These are phyloP conservation scores for Malassezia equina DNA, from an alignment of 1,284 basidiomycete species.

Conservation along the genomic window DNA sequence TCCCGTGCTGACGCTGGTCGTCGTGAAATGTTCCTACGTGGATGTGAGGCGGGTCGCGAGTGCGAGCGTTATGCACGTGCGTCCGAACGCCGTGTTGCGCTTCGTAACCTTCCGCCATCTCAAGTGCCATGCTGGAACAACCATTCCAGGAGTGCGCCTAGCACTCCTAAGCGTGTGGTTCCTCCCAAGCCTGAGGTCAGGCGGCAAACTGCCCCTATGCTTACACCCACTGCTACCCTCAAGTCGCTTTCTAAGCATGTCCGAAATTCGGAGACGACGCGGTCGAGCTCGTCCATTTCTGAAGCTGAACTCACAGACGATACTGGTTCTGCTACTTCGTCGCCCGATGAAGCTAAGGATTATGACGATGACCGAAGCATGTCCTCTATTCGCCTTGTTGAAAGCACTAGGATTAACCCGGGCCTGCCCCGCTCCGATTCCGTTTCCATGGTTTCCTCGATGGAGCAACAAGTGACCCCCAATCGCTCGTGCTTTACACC, in stretches of 20 bases:
- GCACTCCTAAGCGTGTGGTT: conserved; percentile 12
- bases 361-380: conserved; percentile 28
- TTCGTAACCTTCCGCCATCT: conserved; percentile 37
- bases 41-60: conserved; percentile 43
- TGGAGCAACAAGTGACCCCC: conserved; percentile 21
- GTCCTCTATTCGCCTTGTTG: conserved; percentile 22
- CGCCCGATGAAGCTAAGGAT: conserved; percentile 35
- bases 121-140: conserved; percentile 45
- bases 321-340: conserved; percentile 42
- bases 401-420: conserved; percentile 20
- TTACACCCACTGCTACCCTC: conserved; percentile 15
- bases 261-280: conserved; percentile 10
- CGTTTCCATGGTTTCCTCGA: conserved; percentile 13
- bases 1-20: conserved; percentile 40
- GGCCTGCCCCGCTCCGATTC: conserved; percentile 13
- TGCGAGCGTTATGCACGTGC: conserved; percentile 43
- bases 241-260: conserved; percentile 17
- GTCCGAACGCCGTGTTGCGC: conserved; percentile 37
- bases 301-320: conserved; percentile 45
- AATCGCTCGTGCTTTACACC: conserved; percentile 4
- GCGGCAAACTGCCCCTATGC: conserved; percentile 1
- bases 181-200: background rate
- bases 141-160: conserved; percentile 17
- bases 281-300: conserved; percentile 27
- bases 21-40: conserved; percentile 44